Percentiles rank a stretch among this genome's conserved stretches.
These are phyloP conservation scores for Yarrowia sp. DNA, from an alignment of 805 yeast genomes.

Conservation along the genomic window DNA sequence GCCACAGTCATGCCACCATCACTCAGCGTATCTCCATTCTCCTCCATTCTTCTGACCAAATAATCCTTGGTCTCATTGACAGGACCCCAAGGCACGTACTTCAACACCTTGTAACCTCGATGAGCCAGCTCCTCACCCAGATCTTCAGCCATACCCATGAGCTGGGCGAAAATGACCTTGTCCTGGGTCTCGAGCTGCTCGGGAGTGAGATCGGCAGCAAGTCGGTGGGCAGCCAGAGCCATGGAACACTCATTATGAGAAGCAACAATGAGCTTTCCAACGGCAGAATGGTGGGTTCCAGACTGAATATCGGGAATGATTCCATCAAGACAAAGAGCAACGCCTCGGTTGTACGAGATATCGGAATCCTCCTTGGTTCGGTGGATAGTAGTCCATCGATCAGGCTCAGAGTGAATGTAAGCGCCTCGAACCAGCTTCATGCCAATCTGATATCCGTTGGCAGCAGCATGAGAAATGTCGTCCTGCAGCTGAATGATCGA, in stretches of 20 bases:
- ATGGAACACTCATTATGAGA: conserved; percentile 85
- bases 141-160: conserved; percentile 94
- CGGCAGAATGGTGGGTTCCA: conserved; percentile 56
- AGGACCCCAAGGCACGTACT: conserved; percentile 98
- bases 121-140: conserved; percentile 71
- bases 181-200: conserved; percentile 30
- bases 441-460: conserved; percentile 67
- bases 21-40: conserved; percentile 92
- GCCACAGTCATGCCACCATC: conserved; percentile 36
- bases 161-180: conserved; percentile 76
- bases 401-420: conserved; percentile 83
- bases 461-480: conserved; percentile 64
- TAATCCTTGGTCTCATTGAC: conserved; percentile 91
- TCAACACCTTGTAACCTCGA: conserved; percentile 71
- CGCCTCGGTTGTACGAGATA: conserved; percentile 66
- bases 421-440: conserved; percentile 94
- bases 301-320: conserved; percentile 47
- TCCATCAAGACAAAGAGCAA: conserved; percentile 58
- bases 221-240: conserved; percentile 60
- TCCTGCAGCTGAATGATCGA: conserved; percentile 57
- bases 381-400: conserved; percentile 66
- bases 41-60: conserved; percentile 83
- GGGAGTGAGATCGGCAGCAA: conserved; percentile 38
- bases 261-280: conserved; percentile 68
- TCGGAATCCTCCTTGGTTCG: conserved; percentile 80